These are phyloP conservation scores for Sugiyamaella japonica DNA, from an alignment of 1,139 yeast genomes.

Conservation along the genomic window DNA sequence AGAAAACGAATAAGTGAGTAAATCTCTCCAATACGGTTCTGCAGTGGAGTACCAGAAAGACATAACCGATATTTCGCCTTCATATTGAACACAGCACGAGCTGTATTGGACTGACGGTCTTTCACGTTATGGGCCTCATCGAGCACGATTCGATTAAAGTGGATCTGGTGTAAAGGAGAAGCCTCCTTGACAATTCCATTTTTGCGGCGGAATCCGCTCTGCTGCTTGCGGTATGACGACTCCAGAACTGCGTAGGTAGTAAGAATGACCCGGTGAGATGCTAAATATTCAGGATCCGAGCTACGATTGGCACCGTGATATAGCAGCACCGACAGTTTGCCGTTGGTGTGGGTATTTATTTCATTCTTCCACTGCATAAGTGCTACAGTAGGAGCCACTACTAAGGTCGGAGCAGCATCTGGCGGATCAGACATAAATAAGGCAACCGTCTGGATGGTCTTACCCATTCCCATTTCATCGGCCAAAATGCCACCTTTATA, in stretches of 20 bases:
- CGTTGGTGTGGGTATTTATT: slow-evolving; percentile 79
- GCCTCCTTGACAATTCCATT: slow-evolving; percentile 68
- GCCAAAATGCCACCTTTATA: slow-evolving; percentile 94
- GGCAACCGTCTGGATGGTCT: slow-evolving; percentile 92
- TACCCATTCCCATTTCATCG: slow-evolving; percentile 99
- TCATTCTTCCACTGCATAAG: slow-evolving; percentile 97
- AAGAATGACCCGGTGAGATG: slow-evolving; percentile 72
- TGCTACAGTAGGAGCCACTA: slow-evolving; percentile 97
- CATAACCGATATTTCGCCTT: slow-evolving; percentile 81
- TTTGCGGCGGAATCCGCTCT: slow-evolving; percentile 77
- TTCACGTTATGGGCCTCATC: slow-evolving; percentile 98
- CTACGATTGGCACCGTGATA: slow-evolving; percentile 86
- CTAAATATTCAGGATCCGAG: slow-evolving; percentile 51
- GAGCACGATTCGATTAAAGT: slow-evolving; percentile 81
- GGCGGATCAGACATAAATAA: slow-evolving; percentile 67
- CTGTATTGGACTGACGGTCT: slow-evolving; percentile 89
- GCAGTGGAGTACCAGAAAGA: slow-evolving; percentile 92
- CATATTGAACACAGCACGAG: slow-evolving; percentile 81
- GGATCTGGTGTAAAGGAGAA: slow-evolving; percentile 70
- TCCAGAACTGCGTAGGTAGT: slow-evolving; percentile 93
- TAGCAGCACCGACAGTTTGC: slow-evolving; percentile 61
- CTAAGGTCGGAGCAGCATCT: slow-evolving; percentile 67
- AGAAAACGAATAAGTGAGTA: slow-evolving; percentile 85
- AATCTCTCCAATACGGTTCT: slow-evolving; percentile 93
- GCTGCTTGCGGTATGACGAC: slow-evolving; percentile 79